Conservation (phyloP, 2,329 filamentous ascomycete species). For the Colletotrichum cordylinicola region DNA sequence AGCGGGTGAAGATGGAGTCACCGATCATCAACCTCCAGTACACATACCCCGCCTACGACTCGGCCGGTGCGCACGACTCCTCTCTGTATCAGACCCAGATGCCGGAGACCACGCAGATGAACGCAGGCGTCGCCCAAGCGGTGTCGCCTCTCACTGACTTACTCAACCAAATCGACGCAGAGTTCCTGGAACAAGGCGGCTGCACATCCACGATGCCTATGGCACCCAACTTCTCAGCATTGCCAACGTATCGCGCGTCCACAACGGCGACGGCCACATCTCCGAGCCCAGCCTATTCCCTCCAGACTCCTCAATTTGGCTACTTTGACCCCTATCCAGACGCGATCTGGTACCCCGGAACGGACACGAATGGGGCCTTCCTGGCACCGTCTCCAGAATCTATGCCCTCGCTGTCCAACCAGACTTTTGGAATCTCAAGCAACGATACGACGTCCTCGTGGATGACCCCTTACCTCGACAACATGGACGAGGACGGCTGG, state of each 20-base stretch:
- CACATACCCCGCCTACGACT: not conserved
- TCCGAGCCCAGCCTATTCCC: not conserved
- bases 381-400: not conserved
- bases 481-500: not conserved
- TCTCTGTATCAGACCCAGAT: not conserved
- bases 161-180: not conserved
- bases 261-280: not conserved
- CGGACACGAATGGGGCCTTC: not conserved
- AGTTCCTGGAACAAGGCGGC: not conserved
- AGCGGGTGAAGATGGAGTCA: not conserved
- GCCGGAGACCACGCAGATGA: not conserved
- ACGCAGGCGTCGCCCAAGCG: not conserved
- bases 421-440: not conserved
- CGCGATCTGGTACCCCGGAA: not conserved
- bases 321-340: not conserved
- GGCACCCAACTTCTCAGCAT: not conserved
- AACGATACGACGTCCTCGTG: not conserved
- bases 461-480: not conserved
- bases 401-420: not conserved
- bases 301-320: not conserved
- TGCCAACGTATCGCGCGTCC: not conserved
- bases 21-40: not conserved
- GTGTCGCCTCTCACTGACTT: not conserved
- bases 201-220: not conserved
- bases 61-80: not conserved